Conservation (phyloP, 1,139 yeast species). For the Insectozyma bohioensis region DNA sequence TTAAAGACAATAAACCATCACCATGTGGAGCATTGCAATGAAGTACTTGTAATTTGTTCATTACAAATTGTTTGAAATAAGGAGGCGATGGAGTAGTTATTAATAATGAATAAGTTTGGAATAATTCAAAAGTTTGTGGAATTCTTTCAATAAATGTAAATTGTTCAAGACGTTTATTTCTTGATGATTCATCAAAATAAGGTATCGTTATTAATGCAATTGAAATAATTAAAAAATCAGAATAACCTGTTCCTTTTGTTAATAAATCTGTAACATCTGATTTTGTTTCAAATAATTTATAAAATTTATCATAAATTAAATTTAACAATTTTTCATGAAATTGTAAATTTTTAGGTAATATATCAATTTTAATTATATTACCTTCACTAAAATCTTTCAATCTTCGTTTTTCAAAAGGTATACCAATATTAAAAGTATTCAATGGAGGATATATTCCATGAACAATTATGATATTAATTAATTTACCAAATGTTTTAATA, state of each 20-base stretch:
- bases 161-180: conserved; percentile 9
- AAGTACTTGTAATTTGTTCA: conserved; percentile 48
- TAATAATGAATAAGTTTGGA: conserved; percentile 54
- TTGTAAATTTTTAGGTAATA: conserved; percentile 13
- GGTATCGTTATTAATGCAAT: conserved; percentile 53
- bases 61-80: conserved; percentile 43
- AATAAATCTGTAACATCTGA: conserved; percentile 59
- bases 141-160: conserved; percentile 22
- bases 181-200: conserved; percentile 16
- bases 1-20: conserved; percentile 69
- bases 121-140: conserved; percentile 63
- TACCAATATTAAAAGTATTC: conserved; percentile 53
- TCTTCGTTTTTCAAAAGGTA: conserved; percentile 63
- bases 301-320: conserved; percentile 35
- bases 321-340: conserved; percentile 27
- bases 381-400: conserved; percentile 36
- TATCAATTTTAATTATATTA: conserved; percentile 23
- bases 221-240: conserved; percentile 63
- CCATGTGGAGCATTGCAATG: conserved; percentile 51
- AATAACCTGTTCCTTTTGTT: conserved; percentile 67
- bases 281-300: conserved; percentile 27
- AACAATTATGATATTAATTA: conserved; percentile 62
- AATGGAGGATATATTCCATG: conserved; percentile 72
- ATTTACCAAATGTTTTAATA: conserved; percentile 66
- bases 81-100: conserved; percentile 42